phyloP scores from a whole-genome alignment of 352 stramenopile genomes.

The Globisporangium canariense region DNA sequence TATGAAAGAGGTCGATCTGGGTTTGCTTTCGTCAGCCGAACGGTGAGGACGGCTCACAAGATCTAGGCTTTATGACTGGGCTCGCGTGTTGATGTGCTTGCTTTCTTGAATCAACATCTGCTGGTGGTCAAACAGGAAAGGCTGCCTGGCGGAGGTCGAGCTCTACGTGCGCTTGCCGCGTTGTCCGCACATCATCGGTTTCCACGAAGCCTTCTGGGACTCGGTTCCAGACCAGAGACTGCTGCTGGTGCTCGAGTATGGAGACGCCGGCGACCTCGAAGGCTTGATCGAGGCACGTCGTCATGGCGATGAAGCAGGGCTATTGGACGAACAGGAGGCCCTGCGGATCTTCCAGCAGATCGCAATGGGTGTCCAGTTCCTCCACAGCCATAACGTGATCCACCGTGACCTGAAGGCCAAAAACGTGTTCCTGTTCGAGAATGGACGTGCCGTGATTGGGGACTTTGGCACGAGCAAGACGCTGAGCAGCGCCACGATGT shows the following conservation, averaged over 20 bases:
- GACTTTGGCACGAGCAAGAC: conserved; percentile 70
- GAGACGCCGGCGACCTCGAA: conserved; percentile 58
- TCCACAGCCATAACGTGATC: conserved; percentile 52
- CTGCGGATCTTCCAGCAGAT: conserved; percentile 63
- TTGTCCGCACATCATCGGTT: conserved; percentile 53
- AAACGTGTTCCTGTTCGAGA: conserved; percentile 79
- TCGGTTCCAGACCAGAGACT: conserved; percentile 22
- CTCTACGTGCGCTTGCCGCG: conserved; percentile 42
- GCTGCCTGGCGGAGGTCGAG: conserved; percentile 44
- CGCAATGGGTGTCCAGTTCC: conserved; percentile 77
- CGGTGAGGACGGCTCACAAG: conserved; percentile 21
- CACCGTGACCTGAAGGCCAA: conserved; percentile 88
- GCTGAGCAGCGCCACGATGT: conserved; percentile 23
- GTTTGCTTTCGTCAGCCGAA: conserved; percentile 37
- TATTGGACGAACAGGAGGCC: conserved; percentile 15
- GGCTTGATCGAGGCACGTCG: conserved; percentile 22
- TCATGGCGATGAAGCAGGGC: background rate
- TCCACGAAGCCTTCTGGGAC: conserved; percentile 55
- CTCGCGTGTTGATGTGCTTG: too few species aligned
- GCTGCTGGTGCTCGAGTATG: conserved; percentile 69
- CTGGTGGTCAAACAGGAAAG: conserved; percentile 16
- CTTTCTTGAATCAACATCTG: too few species aligned
- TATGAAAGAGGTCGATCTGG: conserved; percentile 57
- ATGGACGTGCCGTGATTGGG: conserved; percentile 79
- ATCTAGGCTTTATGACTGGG: too few species aligned